phyloP scores from a whole-genome alignment of 2,329 filamentous ascomycete species.

The Aureobasidium sp. region DNA sequence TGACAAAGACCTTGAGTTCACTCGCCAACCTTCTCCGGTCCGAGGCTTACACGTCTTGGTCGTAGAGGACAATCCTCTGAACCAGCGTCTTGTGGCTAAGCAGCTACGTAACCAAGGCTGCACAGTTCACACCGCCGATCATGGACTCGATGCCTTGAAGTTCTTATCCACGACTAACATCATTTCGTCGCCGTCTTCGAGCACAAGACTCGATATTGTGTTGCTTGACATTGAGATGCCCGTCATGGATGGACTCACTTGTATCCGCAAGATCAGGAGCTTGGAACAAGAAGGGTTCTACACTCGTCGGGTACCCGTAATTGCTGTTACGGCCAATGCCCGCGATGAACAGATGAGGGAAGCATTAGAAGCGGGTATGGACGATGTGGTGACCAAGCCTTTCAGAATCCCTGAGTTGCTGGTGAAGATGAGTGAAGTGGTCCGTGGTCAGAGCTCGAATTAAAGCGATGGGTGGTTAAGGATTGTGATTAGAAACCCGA shows the following conservation, averaged over 20 bases:
- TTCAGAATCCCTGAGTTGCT: constrained; percentile 29
- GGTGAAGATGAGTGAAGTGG: constrained; percentile 27
- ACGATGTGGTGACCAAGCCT: constrained; percentile 29
- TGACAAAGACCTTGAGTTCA: constrained; percentile 17
- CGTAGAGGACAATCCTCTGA: constrained; percentile 27
- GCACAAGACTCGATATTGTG: constrained; percentile 10
- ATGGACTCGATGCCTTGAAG: constrained; percentile 25
- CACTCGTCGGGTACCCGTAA: constrained; percentile 24
- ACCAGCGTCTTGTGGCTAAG: constrained; percentile 24
- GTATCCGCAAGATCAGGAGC: constrained; percentile 21
- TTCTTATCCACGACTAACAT: constrained; percentile 20
- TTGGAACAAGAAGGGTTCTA: constrained; percentile 16
- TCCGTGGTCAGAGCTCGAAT: neutral
- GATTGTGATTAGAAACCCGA: neutral
- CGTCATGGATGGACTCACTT: constrained; percentile 24
- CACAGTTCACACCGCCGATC: constrained; percentile 21
- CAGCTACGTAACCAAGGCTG: constrained; percentile 24
- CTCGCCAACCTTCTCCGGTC: neutral
- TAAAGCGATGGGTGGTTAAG: neutral
- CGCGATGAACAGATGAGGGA: constrained; percentile 13
- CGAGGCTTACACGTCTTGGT: constrained; percentile 18
- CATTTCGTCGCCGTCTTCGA: constrained; percentile 2
- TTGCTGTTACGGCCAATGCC: constrained; percentile 56
- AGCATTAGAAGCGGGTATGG: constrained; percentile 17
- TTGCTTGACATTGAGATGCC: constrained; percentile 22